phyloP scores from a whole-genome alignment of 768 basidiomycete genomes.

The Boletus bicolor region DNA sequence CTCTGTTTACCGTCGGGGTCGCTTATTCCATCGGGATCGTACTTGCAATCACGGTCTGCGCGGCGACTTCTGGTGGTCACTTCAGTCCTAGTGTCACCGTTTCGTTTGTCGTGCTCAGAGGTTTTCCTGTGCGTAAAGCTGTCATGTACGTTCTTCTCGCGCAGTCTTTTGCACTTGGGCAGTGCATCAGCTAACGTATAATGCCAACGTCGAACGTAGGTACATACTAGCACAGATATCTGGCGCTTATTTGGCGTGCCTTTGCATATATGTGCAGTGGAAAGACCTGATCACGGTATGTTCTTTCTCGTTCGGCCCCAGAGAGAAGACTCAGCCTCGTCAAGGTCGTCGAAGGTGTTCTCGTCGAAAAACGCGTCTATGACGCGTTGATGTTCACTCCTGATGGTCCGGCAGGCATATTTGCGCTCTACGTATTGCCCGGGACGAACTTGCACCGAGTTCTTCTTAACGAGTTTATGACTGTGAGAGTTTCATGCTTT shows the following conservation, averaged over 20 bases:
- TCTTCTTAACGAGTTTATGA: constrained; percentile 40
- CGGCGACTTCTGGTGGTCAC: constrained; percentile 57
- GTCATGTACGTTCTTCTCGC: constrained; percentile 38
- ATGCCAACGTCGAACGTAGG: constrained; percentile 34
- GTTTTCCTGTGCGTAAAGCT: constrained; percentile 53
- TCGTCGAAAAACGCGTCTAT: constrained; percentile 28
- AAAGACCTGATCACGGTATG: constrained; percentile 46
- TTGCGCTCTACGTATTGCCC: constrained; percentile 35
- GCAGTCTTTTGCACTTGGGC: background rate
- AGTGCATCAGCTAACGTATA: background rate
- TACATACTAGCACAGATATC: constrained; percentile 66
- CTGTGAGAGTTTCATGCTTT: constrained; percentile 20
- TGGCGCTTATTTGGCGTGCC: constrained; percentile 61
- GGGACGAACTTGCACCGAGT: constrained; percentile 29
- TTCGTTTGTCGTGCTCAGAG: constrained; percentile 47
- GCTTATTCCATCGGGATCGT: constrained; percentile 59
- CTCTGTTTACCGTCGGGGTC: constrained; percentile 53
- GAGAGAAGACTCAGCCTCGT: background rate
- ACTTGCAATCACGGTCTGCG: constrained; percentile 52
- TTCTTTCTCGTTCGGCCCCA: constrained; percentile 42
- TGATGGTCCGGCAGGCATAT: constrained; percentile 36
- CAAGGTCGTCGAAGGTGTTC: constrained; percentile 28
- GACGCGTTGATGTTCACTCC: constrained; percentile 34
- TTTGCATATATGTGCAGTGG: constrained; percentile 63
- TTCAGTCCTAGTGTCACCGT: constrained; percentile 65